A percentile compares a stretch with the other conserved stretches of the same genome.
Evolutionary conservation across 116 monocot genomes (phyloP).

Genomic region (Trichopus zeylanicus): DNA sequence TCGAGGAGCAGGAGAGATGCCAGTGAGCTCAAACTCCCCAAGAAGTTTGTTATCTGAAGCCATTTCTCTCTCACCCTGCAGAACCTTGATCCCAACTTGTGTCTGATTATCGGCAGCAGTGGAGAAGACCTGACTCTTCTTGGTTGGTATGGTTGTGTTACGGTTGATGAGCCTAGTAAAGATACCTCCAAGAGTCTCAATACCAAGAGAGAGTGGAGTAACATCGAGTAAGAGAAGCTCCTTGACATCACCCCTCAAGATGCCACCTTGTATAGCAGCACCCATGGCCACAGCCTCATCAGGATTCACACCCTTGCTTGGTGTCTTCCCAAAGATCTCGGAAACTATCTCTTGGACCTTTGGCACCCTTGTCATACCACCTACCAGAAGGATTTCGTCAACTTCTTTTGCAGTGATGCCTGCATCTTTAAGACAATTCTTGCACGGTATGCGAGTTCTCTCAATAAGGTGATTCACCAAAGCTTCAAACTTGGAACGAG

Average conservation of each 20-base stretch:
- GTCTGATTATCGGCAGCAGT: conserved; percentile 19
- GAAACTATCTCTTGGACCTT: conserved; percentile 28
- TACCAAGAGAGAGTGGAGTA: conserved; percentile 35
- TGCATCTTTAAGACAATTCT: conserved; percentile 17
- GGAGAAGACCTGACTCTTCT: conserved; percentile 18
- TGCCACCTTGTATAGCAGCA: conserved; percentile 37
- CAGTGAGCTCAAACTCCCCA: conserved; percentile 14
- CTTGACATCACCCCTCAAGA: conserved; percentile 40
- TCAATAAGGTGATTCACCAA: conserved; percentile 14
- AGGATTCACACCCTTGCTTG: conserved; percentile 38
- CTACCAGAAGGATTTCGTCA: conserved; percentile 26
- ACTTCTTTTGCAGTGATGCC: conserved; percentile 7
- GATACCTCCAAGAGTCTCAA: conserved; percentile 39
- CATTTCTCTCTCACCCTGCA: conserved; percentile 20
- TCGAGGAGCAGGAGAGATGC: conserved; percentile 18
- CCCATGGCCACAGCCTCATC: conserved; percentile 43
- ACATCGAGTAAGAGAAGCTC: conserved; percentile 34
- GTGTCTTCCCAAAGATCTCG: conserved; percentile 31
- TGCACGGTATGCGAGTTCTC: conserved; percentile 12
- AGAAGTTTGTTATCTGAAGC: conserved; percentile 23
- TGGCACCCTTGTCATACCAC: conserved; percentile 40
- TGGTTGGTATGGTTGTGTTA: conserved; percentile 33
- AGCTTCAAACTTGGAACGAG: conserved; percentile 20
- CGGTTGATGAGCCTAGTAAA: conserved; percentile 36
- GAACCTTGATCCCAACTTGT: conserved; percentile 7